These are phyloP conservation scores for Pilasporangium apinafurcum DNA, from an alignment of 352 stramenopile species.

Conservation along the genomic window DNA sequence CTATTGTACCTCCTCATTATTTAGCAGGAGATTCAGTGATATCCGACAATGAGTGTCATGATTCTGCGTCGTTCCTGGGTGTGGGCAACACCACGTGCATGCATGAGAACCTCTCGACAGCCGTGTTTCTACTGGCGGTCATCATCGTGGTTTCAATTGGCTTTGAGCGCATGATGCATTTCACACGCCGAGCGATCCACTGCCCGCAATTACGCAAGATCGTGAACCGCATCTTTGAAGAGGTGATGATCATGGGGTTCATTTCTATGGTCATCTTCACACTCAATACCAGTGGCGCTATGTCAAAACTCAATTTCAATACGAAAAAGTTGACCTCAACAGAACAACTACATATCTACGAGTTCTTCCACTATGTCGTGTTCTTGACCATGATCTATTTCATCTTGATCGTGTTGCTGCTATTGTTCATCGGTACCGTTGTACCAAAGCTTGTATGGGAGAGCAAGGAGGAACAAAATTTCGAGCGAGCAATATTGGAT, in stretches of 20 bases:
- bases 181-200: conserved; percentile 40
- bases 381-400: conserved; percentile 89
- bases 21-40: too few relatives aligned
- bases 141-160: conserved; percentile 72
- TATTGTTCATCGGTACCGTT: conserved; percentile 81
- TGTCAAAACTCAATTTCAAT: conserved; percentile 40
- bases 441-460: conserved; percentile 77
- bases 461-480: conserved; percentile 19
- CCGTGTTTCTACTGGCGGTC: conserved; percentile 67
- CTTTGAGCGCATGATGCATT: conserved; percentile 49
- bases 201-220: conserved; percentile 81
- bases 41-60: too few relatives aligned
- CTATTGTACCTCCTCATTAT: too few relatives aligned
- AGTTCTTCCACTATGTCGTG: conserved; percentile 89
- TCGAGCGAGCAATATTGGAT: conserved; percentile 2
- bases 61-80: conserved; percentile 60
- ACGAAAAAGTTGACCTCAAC: conserved; percentile 34
- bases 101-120: conserved; percentile 60
- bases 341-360: conserved; percentile 82
- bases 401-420: conserved; percentile 77
- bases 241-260: conserved; percentile 87
- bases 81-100: conserved; percentile 79
- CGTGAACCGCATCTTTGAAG: conserved; percentile 83
- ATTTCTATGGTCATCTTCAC: conserved; percentile 87
- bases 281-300: conserved; percentile 73